Percentiles rank a stretch among this genome's conserved stretches.
Conservation (phyloP, 2,329 filamentous ascomycete species). For the Claviceps humidiphila region DNA sequence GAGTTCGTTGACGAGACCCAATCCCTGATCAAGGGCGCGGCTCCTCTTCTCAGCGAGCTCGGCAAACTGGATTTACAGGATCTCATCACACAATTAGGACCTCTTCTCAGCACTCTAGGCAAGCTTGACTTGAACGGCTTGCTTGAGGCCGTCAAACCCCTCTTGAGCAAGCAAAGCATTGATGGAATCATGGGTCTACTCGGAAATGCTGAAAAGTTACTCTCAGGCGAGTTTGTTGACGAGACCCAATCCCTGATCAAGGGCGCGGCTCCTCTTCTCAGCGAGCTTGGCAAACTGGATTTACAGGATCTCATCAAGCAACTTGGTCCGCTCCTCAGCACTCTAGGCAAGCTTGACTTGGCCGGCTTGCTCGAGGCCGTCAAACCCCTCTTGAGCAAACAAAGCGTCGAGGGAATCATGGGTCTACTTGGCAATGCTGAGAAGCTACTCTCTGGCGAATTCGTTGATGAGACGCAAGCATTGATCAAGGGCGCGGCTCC, state of each 20-base stretch:
- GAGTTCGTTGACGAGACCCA: slow-evolving; percentile 14
- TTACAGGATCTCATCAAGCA: slow-evolving; percentile 15
- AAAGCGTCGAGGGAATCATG: slow-evolving; percentile 18
- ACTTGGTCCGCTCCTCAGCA: slow-evolving; percentile 18
- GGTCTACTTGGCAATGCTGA: slow-evolving; percentile 18
- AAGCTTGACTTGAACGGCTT: slow-evolving; percentile 20
- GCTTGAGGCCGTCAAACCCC: slow-evolving; percentile 13
- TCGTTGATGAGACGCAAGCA: slow-evolving; percentile 16
- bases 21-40: slow-evolving; percentile 19
- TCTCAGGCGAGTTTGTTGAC: slow-evolving; percentile 16
- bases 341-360: slow-evolving; percentile 20
- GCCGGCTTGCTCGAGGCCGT: slow-evolving; percentile 16
- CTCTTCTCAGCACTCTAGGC: slow-evolving; percentile 17
- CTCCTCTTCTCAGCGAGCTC: slow-evolving; percentile 13
- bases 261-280: slow-evolving; percentile 15
- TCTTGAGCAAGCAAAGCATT: slow-evolving; percentile 16
- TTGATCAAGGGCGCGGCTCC: slow-evolving; percentile 17
- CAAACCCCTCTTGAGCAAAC: slow-evolving; percentile 14
- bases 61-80: slow-evolving; percentile 13
- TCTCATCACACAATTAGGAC: slow-evolving; percentile 15
- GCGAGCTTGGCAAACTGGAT: slow-evolving; percentile 11
- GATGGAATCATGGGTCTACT: slow-evolving; percentile 19
- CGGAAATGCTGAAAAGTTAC: slow-evolving; percentile 16
- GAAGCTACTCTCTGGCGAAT: slow-evolving; percentile 14
- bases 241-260: slow-evolving; percentile 16